Evolutionary conservation across 768 basidiomycete genomes (phyloP).

Genomic region (Steccherinum ochraceum): DNA sequence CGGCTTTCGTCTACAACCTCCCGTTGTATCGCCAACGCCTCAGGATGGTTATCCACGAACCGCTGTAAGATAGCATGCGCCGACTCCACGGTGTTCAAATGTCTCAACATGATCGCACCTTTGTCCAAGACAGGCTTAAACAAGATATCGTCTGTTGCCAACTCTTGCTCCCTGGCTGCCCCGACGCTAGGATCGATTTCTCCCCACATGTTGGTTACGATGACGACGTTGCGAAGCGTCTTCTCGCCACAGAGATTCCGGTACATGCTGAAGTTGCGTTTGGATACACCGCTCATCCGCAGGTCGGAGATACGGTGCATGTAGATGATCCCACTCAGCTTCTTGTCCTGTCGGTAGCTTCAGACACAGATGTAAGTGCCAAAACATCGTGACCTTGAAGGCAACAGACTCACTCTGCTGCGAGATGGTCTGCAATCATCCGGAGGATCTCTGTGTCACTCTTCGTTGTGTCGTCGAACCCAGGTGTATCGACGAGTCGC

Average conservation of each 20-base stretch:
- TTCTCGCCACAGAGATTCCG: constrained; percentile 18
- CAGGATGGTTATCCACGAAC: constrained; percentile 11
- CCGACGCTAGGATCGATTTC: constrained; percentile 10
- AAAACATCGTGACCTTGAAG: background rate
- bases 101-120: constrained; percentile 15
- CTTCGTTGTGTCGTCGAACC: constrained; percentile 46
- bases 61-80: constrained; percentile 9
- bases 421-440: constrained; percentile 11
- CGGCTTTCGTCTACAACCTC: constrained; percentile 16
- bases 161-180: constrained; percentile 13
- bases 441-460: constrained; percentile 14
- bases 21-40: constrained; percentile 13
- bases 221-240: constrained; percentile 19
- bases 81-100: constrained; percentile 10
- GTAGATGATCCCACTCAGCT: constrained; percentile 22
- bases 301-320: constrained; percentile 24
- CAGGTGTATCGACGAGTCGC: constrained; percentile 52
- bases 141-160: constrained; percentile 7
- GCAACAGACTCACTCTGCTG: constrained; percentile 10
- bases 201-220: constrained; percentile 28
- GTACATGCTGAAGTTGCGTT: constrained; percentile 20
- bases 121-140: constrained; percentile 16
- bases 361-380: constrained; percentile 2
- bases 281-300: constrained; percentile 16
- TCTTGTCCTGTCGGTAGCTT: constrained; percentile 15